Evolutionary conservation across 768 basidiomycete species (phyloP).

Genomic region (Cyclocybe cylindracea): DNA sequence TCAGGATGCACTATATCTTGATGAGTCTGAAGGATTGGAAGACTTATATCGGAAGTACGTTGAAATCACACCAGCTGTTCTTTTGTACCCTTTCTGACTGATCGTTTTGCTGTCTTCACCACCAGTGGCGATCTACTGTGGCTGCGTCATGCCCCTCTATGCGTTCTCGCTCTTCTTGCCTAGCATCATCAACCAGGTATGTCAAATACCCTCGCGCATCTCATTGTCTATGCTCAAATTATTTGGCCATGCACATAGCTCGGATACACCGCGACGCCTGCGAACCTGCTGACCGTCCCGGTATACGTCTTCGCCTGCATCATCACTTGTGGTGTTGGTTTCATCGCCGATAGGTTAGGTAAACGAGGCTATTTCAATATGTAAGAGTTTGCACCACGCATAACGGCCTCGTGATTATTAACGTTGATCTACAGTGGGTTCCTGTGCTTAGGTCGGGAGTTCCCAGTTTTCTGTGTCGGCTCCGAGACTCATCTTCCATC

Average conservation of each 20-base stretch:
- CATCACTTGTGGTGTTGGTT: slow-evolving; percentile 65
- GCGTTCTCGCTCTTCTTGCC: slow-evolving; percentile 80
- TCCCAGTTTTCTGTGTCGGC: slow-evolving; percentile 20
- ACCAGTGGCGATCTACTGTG: slow-evolving; percentile 57
- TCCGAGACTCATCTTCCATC: not conserved
- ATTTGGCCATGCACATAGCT: no score
- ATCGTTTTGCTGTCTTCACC: not conserved
- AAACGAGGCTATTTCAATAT: slow-evolving; percentile 65
- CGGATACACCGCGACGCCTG: slow-evolving; percentile 68
- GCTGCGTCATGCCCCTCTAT: slow-evolving; percentile 67
- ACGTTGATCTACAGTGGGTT: slow-evolving; percentile 27
- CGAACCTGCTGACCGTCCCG: slow-evolving; percentile 78
- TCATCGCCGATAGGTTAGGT: slow-evolving; percentile 59
- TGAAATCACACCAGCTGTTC: not conserved
- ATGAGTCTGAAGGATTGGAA: slow-evolving; percentile 71
- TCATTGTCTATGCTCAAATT: no score
- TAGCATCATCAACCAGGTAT: slow-evolving; percentile 71
- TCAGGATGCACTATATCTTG: slow-evolving; percentile 58
- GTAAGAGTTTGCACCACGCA: slow-evolving; percentile 34
- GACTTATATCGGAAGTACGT: slow-evolving; percentile 60
- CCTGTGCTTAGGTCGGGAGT: slow-evolving; percentile 33
- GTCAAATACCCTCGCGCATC: slow-evolving; percentile 11
- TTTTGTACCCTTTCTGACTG: not conserved
- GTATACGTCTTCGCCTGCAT: slow-evolving; percentile 73
- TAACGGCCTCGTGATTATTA: not conserved